phyloP scores from a whole-genome alignment of 2,329 filamentous ascomycete species.

The Fusarium globosum region DNA sequence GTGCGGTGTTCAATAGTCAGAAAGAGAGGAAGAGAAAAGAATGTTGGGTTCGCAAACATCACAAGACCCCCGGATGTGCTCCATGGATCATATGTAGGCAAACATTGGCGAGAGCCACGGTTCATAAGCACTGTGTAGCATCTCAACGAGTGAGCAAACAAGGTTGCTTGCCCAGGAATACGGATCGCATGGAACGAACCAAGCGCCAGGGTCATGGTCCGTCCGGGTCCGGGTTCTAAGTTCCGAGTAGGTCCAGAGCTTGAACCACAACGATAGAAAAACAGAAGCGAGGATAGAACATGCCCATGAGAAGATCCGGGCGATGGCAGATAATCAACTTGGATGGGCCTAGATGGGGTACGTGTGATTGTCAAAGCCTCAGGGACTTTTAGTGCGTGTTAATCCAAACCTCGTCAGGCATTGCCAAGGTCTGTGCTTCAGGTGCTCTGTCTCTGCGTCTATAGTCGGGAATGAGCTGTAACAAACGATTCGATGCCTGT shows the following conservation, averaged over 20 bases:
- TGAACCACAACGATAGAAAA: slow-evolving; percentile 13
- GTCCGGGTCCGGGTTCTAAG: slow-evolving; percentile 5
- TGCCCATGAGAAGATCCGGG: slow-evolving; percentile 1
- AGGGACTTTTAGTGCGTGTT: slow-evolving; percentile 1
- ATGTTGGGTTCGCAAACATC: background rate
- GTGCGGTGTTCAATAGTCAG: background rate
- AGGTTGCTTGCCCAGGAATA: background rate
- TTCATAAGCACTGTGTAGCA: slow-evolving; percentile 31
- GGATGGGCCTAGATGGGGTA: background rate
- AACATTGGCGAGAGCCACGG: slow-evolving; percentile 3
- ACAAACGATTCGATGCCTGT: background rate
- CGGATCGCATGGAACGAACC: slow-evolving; percentile 14
- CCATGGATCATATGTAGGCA: slow-evolving; percentile 18
- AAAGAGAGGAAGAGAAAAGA: background rate
- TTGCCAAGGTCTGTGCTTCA: slow-evolving; percentile 30
- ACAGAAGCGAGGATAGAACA: background rate
- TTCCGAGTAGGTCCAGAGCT: slow-evolving; percentile 4
- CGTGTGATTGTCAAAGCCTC: slow-evolving; percentile 5
- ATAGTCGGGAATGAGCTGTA: background rate
- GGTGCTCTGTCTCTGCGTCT: slow-evolving; percentile 1
- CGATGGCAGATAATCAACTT: slow-evolving; percentile 1
- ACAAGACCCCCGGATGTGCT: slow-evolving; percentile 15
- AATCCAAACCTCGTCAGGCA: slow-evolving; percentile 8
- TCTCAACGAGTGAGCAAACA: slow-evolving; percentile 4
- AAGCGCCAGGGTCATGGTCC: slow-evolving; percentile 28